Evolutionary conservation across 108 stramenopile genomes (phyloP), one percentile per base, ranked within the genome.

Genomic region (Phaeodactylum tricornutum): DNA sequence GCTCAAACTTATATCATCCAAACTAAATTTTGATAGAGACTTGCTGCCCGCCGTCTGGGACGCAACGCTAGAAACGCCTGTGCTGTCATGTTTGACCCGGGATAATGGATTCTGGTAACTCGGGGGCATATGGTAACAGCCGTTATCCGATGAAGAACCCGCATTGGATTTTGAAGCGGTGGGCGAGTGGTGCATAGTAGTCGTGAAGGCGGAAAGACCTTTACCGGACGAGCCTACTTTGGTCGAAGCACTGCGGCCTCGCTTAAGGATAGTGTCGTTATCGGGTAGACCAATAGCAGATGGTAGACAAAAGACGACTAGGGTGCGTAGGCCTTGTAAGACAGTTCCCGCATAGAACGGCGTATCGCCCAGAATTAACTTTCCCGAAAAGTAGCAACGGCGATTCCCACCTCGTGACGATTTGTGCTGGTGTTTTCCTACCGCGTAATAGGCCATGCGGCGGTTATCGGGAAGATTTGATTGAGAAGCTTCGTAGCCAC

Each of bases 361-460:
- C n/a, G 67, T 39, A 27, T 74, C 79, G 28, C 71, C 72, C 5
- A 64, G 50, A 27, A 90, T 81, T 2, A 69, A 54, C 32, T 66
- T 72, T 14, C 87, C 87, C 0, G 79, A 77, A 56, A 90, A 90
- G 64, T 90, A 85, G 39, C 87, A 90, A 23, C 87, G 50, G 30
- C 87, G 69, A 61, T 84, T 88, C 21, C 82, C 82, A 20, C 69
- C 72, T 26, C 57, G 50, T 6, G 65, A 65, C 6, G 58, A 50
- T 30, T 68, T 59, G 11, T 65, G 63, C 30, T 81, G 67, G 20
- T 69, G 61, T n/a, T 66, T 69, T 25, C 87, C 87, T 11, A 90
- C 87, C 7, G 87, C 87, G 43, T 90, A 90, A 45, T 85, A 90
- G 12, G 83, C 83, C 87, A 89, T 89, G 17, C 87, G 68, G 33